Evolutionary conservation across 2,329 filamentous ascomycete genomes (phyloP), one percentile per base, ranked within the genome.

Genomic region (Aspergillus alliaceus): DNA sequence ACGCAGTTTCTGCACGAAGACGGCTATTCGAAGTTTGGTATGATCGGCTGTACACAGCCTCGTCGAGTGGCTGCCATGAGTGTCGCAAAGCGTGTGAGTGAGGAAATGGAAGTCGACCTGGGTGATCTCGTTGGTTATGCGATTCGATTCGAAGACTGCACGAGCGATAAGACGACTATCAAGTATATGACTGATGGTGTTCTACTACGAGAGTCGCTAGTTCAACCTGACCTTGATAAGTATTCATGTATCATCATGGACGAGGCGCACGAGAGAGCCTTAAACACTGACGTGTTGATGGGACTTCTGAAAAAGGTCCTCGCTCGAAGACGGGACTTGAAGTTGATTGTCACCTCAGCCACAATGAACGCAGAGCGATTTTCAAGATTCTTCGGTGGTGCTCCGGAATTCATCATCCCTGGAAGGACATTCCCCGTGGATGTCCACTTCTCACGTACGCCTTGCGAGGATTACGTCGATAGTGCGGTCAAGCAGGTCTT

Each of bases 131-230:
- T 99, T 35, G 95, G 95, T 29, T 99, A 99, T 74, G 92, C 95
- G 1, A 99, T 99, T 71, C 92, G 95, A 53, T 99, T 99, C 68
- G 95, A 99, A 72, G 96, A 99, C 72, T 97, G 93, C 74, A 99
- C 95, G 1, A 96, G 91, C 79, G 91, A 92, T 65, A 90, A 98
- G 57, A 99, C 95, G 0, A 82, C 88, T 58, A 98, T 99, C 78
- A 99, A 99, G 76, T 99, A 99, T 75, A 97, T 99, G 93, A 99
- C 95, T 0, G 96, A 99, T 69, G 95, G 95, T 79, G 91, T 99
- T 22, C 79, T 99, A 44, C 83, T 99, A 31, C 86, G 95, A 77
- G 96, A 99, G 70, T 97, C 92, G 6, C 82, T 99, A 11, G 93
- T 92, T 58, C 93, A 98, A 73, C 86, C 89, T 6, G 93, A 99